Conservation (phyloP, 805 yeast species). For the Candida sphagnicola region DNA sequence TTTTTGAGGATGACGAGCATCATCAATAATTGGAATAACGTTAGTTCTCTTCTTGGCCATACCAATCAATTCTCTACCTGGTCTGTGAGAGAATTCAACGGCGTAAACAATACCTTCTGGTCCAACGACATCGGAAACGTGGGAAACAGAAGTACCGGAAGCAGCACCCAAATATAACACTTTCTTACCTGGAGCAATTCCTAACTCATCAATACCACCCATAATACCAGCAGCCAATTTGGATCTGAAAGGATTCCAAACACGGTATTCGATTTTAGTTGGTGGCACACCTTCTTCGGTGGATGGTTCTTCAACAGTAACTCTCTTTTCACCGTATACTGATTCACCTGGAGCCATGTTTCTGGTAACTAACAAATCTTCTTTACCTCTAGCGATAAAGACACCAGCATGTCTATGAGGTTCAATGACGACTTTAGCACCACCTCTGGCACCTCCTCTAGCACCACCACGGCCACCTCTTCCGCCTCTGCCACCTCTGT, state of each 20-base stretch:
- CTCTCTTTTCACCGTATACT: conserved; percentile 97
- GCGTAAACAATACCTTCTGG: conserved; percentile 99
- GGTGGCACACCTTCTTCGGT: conserved; percentile 83
- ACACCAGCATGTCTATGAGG: conserved; percentile 99
- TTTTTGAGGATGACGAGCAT: conserved; percentile 99
- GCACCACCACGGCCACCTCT: conserved; percentile 68
- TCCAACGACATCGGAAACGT: conserved; percentile 97
- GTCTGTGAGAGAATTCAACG: conserved; percentile 98
- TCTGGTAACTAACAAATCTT: conserved; percentile 95
- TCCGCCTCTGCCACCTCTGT: conserved; percentile 46
- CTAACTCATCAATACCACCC: conserved; percentile 98
- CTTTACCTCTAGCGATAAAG: conserved; percentile 99
- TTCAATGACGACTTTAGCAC: conserved; percentile 95
- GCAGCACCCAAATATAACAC: conserved; percentile 98
- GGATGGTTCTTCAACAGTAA: conserved; percentile 89
- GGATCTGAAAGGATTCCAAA: conserved; percentile 99
- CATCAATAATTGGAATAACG: conserved; percentile 97
- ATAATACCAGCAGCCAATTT: conserved; percentile 99
- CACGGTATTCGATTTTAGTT: conserved; percentile 97
- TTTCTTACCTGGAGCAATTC: conserved; percentile 97
- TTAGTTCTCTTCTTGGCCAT: conserved; percentile 99
- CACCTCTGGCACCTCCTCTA: conserved; percentile 80
- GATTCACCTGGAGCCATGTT: conserved; percentile 98
- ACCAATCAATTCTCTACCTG: conserved; percentile 97
- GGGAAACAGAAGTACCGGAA: conserved; percentile 98